Evolutionary conservation across 768 basidiomycete genomes (phyloP), one percentile per base, ranked within the genome.

Genomic region (Rhizopogon salebrosus): DNA sequence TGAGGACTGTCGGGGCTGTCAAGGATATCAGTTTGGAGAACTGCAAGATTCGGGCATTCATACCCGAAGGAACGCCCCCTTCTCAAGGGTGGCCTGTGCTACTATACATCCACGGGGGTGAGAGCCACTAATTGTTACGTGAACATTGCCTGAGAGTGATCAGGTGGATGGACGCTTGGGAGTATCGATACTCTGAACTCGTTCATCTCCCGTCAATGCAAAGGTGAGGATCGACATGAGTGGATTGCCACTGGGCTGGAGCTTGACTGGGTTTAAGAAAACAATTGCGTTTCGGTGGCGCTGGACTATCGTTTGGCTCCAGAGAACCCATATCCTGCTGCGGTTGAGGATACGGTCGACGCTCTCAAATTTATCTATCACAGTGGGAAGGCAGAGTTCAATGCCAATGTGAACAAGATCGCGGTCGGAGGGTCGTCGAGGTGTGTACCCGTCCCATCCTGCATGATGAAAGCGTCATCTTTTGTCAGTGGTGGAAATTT

Each of bases 131-230:
- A 13, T 20, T 7, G 13, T 29, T n/a, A 4, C 10, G 41, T 24
- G 27, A 16, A 38, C n/a, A 11, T 27, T 27, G n/a, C 18, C 37
- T 51, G 51, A 54, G 26, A 45, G 20, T 10, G 10, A 13, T 5
- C 56, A 84, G 86, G 87, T 26, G 87, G 87, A 31, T 88, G 87
- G 87, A 86, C 85, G 0, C 72, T 87, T 2, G 87, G 87, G 0
- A 78, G 72, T 49, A 84, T 87, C 57, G 62, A 62, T 22, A 78
- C 78, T 10, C 83, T 84, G 54, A 78, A 76, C n/a, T 70, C 80
- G 5, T 85, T 90, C 58, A 72, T 76, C 20, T 52, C 62, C 0
- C 63, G 63, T 29, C 62, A 64, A 45, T 60, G 56, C 43, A 64
- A 62, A 43, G 63, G 62, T 62, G 39, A 8, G 13, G 54, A 37